Evolutionary conservation across 495 filamentous ascomycete genomes (phyloP), one percentile per base, ranked within the genome.

Genomic region (Hypoxylon crocopeplum): DNA sequence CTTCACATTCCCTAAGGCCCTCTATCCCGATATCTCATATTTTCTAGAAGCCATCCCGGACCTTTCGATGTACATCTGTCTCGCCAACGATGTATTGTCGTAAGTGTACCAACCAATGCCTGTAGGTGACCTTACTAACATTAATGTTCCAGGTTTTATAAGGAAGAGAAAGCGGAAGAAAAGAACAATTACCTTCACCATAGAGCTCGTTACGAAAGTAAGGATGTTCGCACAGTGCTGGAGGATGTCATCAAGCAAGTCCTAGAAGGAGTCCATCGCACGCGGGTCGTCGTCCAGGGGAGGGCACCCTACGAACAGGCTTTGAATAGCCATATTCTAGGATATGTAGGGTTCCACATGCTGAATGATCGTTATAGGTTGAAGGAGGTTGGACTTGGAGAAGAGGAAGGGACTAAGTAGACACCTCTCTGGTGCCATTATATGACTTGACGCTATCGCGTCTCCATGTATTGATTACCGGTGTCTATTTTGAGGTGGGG

Each of bases 161-260:
- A 79, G 15, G 76, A 79, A 20, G 75, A 79, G 70, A 87, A 87
- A 74, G 76, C 83, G 8, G 77, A 68, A 0, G 73, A 78, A n/a
- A 71, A 70, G 24, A 69, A 72, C 6, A 79, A 64, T 36, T 64
- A 64, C 21, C 40, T 64, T 7, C 41, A 48, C 16, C 37, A 25
- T 15, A 53, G 40, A 29, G 53, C 60, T 7, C 32, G 21, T 34
- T 59, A 64, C 6, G 40, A 48, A 21, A 36, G 36, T 2, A 64
- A 54, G 11, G 54, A 64, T 21, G 15, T 47, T 17, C 39, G 45
- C 8, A 38, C 25, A 1, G 53, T 64, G 0, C 36, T 54, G 12
- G 32, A 36, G 16, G 48, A 64, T 27, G 30, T 53, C 7, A 38
- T 64, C 17, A 21, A 8, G 7, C 32, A 58, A 21, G 10, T 36